Conservation (phyloP, 2,329 filamentous ascomycete genomes). For the Aspergillus sp. region DNA sequence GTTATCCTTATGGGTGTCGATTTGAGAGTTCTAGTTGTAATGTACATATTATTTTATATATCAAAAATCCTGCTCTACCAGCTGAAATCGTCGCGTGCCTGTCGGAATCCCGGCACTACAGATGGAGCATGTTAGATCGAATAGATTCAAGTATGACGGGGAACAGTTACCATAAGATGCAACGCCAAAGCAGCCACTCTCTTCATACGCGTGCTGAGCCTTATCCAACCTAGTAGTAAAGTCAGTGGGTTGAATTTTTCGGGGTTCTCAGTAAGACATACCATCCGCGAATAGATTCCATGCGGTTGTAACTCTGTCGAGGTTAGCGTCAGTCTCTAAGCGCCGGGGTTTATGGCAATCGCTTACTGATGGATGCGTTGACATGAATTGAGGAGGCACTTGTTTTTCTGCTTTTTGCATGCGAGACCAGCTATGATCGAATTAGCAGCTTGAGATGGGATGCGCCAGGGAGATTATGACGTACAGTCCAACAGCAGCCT, state of each 20-base stretch:
- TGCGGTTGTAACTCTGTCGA: conserved; percentile 51
- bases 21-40: neutral
- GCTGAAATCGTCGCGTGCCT: conserved; percentile 15
- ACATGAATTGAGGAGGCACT: conserved; percentile 57
- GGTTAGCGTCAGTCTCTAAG: conserved; percentile 4
- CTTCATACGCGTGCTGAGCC: conserved; percentile 39
- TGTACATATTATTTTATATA: neutral
- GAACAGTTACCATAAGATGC: conserved; percentile 29
- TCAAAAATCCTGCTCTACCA: conserved; percentile 11
- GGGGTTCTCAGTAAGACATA: conserved; percentile 18
- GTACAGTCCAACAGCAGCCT: conserved; percentile 54
- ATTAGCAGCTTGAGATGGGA: neutral
- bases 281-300: conserved; percentile 56
- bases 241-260: conserved; percentile 14
- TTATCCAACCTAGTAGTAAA: conserved; percentile 34
- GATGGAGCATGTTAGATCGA: neutral
- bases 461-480: conserved; percentile 13
- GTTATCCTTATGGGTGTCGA: too few species aligned
- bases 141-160: neutral
- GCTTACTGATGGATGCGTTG: conserved; percentile 58
- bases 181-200: conserved; percentile 38
- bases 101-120: conserved; percentile 25
- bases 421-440: conserved; percentile 43
- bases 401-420: conserved; percentile 51
- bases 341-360: neutral